A percentile compares a stretch with the other conserved stretches of the same genome.
Conservation (phyloP, 257 asterid genomes). For the Scutellaria minor region DNA sequence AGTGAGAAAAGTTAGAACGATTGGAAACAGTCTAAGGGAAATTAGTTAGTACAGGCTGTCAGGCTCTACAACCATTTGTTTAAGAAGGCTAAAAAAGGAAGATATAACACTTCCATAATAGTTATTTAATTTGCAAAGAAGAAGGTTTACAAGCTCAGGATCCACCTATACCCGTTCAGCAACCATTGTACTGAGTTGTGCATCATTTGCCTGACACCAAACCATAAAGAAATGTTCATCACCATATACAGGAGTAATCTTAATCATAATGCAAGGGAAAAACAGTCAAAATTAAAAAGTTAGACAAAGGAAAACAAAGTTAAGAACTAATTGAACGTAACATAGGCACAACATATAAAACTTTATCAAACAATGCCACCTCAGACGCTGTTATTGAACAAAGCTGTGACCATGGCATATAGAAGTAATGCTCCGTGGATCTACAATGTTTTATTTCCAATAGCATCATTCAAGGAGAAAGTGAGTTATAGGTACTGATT, state of each 20-base stretch:
- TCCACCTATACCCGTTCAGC: constrained; percentile 78
- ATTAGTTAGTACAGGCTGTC: not conserved
- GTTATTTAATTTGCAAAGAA: constrained; percentile 2
- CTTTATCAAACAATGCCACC: constrained; percentile 4
- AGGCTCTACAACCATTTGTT: constrained; percentile 22
- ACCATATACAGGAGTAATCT: too few species aligned
- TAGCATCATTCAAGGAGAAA: constrained; percentile 17
- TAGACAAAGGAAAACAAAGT: constrained; percentile 5
- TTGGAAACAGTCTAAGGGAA: constrained; percentile 18
- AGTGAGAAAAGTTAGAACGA: constrained; percentile 26
- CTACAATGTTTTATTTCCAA: constrained; percentile 12
- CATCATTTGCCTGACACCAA: constrained; percentile 88
- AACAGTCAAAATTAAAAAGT: constrained; percentile 18
- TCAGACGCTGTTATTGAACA: constrained; percentile 19
- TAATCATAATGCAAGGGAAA: not conserved
- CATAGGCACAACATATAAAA: not conserved
- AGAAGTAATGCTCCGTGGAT: constrained; percentile 9
- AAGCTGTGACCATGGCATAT: not conserved
- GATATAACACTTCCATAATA: constrained; percentile 9
- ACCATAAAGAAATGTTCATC: constrained; percentile 36
- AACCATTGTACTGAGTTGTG: constrained; percentile 99
- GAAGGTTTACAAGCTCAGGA: constrained; percentile 30
- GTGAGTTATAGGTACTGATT: not conserved
- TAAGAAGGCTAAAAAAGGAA: constrained; percentile 4
- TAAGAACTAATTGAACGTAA: constrained; percentile 1